Conservation (phyloP, 2,329 filamentous ascomycete genomes). For the Fusarium praegraminearum region DNA sequence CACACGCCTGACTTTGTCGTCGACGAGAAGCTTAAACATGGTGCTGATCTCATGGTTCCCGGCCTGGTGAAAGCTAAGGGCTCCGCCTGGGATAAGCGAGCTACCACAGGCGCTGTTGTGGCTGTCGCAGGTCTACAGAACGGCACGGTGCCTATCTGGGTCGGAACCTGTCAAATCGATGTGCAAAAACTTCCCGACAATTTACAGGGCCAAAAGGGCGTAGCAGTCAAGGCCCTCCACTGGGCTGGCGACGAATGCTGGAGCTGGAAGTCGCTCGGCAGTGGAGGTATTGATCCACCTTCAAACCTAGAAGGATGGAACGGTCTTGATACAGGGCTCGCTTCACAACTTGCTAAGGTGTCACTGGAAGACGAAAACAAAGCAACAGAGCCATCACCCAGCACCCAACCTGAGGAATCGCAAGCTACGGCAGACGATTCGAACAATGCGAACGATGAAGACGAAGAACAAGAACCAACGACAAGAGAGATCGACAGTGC, state of each 20-base stretch:
- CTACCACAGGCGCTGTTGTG: conserved; percentile 36
- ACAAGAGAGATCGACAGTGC: conserved; percentile 38
- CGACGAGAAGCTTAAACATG: conserved; percentile 41
- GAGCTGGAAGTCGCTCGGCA: conserved; percentile 41
- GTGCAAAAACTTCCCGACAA: conserved; percentile 24
- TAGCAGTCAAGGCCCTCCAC: conserved; percentile 38
- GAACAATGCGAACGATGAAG: conserved; percentile 3
- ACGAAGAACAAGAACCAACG: conserved; percentile 36
- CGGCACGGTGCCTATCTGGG: conserved; percentile 40
- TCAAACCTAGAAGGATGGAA: conserved; percentile 31
- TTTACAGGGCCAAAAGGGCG: conserved; percentile 38
- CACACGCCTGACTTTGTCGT: conserved; percentile 44
- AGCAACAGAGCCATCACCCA: background rate
- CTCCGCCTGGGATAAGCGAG: conserved; percentile 35
- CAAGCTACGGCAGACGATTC: background rate
- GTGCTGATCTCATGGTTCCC: conserved; percentile 42
- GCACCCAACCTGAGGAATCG: background rate
- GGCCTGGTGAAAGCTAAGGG: conserved; percentile 34
- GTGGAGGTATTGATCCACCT: conserved; percentile 37
- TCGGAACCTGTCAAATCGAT: conserved; percentile 40
- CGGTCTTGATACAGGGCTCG: conserved; percentile 13
- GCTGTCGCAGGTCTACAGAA: conserved; percentile 40
- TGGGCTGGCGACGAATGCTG: conserved; percentile 44
- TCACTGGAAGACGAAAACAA: background rate
- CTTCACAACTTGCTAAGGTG: background rate